These are phyloP conservation scores for Yarrowia sp. DNA, from an alignment of 805 yeast species.

Conservation along the genomic window DNA sequence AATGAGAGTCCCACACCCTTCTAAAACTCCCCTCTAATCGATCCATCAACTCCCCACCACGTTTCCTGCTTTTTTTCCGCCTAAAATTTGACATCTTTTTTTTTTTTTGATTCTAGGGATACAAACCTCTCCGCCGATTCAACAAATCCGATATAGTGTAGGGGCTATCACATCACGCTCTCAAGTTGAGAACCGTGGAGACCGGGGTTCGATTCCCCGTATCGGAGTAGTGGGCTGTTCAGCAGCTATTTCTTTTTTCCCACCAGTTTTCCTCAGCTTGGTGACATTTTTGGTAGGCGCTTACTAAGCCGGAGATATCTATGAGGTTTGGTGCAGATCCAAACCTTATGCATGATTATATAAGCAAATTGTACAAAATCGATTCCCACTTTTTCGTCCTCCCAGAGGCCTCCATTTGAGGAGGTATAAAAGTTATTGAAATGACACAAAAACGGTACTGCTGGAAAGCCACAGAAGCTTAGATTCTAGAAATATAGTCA, in stretches of 20 bases:
- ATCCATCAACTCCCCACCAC: no score
- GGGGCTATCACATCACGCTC: constrained; percentile 26
- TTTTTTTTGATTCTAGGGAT: no score
- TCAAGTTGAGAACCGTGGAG: constrained; percentile 21
- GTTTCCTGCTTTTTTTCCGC: neutral
- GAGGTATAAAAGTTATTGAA: no score
- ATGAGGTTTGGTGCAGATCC: neutral
- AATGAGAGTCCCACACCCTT: no score
- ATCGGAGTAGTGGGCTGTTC: neutral
- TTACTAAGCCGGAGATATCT: neutral
- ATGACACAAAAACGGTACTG: neutral
- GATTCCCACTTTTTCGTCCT: neutral
- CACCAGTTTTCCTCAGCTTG: no score
- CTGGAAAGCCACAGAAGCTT: neutral
- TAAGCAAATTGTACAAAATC: constrained; percentile 4
- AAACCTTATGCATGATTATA: constrained; percentile 1
- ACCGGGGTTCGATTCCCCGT: constrained; percentile 26
- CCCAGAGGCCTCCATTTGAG: no score
- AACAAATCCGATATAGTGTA: constrained; percentile 17
- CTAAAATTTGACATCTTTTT: neutral
- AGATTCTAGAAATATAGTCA: neutral
- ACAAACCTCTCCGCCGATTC: no score
- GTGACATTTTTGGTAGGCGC: neutral
- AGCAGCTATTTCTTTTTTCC: neutral
- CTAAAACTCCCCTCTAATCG: no score